A percentile compares a stretch with the other conserved stretches of the same genome.
Conservation (phyloP, 176 grass and related monocot species). For the Cenchrus americanus region DNA sequence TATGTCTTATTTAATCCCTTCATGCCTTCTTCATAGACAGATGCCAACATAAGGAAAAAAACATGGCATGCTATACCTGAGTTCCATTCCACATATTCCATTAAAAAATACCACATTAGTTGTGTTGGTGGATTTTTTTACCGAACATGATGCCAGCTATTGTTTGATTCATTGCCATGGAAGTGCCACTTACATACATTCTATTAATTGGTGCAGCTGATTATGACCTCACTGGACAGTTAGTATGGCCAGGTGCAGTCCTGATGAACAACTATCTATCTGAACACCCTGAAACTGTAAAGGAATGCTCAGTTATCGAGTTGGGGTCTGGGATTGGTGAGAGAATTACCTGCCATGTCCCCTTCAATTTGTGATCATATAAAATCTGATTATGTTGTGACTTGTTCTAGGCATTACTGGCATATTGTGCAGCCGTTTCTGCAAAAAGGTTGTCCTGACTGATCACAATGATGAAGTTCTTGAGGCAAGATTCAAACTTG, state of each 20-base stretch:
- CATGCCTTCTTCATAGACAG: background rate
- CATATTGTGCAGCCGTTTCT: slow-evolving; percentile 86
- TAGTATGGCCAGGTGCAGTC: slow-evolving; percentile 94
- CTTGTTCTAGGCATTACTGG: slow-evolving; percentile 82
- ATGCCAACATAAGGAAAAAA: background rate
- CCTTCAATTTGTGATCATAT: slow-evolving; percentile 25
- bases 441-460: slow-evolving; percentile 71
- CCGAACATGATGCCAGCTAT: background rate
- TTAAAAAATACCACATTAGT: background rate
- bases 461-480: slow-evolving; percentile 98
- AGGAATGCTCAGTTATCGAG: slow-evolving; percentile 68
- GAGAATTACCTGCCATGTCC: slow-evolving; percentile 21
- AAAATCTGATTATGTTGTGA: slow-evolving; percentile 44
- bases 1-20: slow-evolving; percentile 13
- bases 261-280: slow-evolving; percentile 90
- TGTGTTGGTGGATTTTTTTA: slow-evolving; percentile 30
- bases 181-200: slow-evolving; percentile 11
- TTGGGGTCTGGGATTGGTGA: slow-evolving; percentile 94
- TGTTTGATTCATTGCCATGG: slow-evolving; percentile 17
- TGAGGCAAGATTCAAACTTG: slow-evolving; percentile 67
- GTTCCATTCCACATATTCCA: background rate
- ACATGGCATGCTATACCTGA: background rate
- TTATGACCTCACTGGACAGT: slow-evolving; percentile 94
- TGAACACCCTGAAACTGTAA: slow-evolving; percentile 75
- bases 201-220: slow-evolving; percentile 69